phyloP scores from a whole-genome alignment of 2,329 filamentous ascomycete genomes.

The Aspergillus versicolor region DNA sequence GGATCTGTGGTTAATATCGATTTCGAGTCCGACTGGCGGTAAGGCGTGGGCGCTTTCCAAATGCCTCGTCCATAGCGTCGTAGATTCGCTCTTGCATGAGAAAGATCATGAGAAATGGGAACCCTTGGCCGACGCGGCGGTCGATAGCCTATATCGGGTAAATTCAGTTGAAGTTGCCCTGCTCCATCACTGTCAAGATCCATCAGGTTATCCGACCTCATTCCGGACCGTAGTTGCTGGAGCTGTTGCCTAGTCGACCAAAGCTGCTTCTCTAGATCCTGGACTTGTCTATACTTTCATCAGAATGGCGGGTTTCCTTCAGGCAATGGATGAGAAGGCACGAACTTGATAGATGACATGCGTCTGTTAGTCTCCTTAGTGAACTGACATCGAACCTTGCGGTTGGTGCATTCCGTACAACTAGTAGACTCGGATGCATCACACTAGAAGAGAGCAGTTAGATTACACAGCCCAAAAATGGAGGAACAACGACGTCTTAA shows the following conservation, averaged over 20 bases:
- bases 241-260: conserved; percentile 78
- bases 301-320: conserved; percentile 12
- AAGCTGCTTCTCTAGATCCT: conserved; percentile 92
- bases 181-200: conserved; percentile 42
- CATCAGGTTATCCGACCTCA: conserved; percentile 51
- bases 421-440: conserved; percentile 95
- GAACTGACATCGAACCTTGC: conserved; percentile 96
- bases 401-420: conserved; percentile 95
- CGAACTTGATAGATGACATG: conserved; percentile 96
- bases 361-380: conserved; percentile 98
- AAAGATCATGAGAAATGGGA: conserved; percentile 65
- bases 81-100: conserved; percentile 70
- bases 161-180: conserved; percentile 51
- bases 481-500: conserved; percentile 1
- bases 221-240: conserved; percentile 65
- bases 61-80: conserved; percentile 73
- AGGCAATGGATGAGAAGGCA: conserved; percentile 15
- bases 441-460: conserved; percentile 53
- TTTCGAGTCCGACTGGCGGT: conserved; percentile 56
- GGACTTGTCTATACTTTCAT: conserved; percentile 66
- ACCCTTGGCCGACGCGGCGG: conserved; percentile 64
- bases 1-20: conserved; percentile 53
- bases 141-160: conserved; percentile 66
- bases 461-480: background rate
- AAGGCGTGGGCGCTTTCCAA: conserved; percentile 72